Evolutionary conservation across 768 basidiomycete genomes (phyloP), one percentile per base, ranked within the genome.

Genomic region (Sporobolomyces phaffii): DNA sequence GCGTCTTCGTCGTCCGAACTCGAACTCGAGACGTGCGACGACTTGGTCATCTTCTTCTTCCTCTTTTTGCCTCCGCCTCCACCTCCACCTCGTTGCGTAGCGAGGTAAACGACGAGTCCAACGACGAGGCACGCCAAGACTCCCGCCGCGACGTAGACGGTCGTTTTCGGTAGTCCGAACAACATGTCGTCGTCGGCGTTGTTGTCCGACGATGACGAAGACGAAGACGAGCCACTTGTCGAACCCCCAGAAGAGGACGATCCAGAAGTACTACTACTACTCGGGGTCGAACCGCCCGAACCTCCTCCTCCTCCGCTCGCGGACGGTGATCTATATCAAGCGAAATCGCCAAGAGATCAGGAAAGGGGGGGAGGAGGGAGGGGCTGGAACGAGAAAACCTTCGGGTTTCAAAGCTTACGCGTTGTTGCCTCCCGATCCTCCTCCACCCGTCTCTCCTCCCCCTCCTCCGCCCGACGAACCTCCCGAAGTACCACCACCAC

Each of bases 391-490:
- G n/a, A n/a, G n/a, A n/a, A n/a, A n/a, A n/a, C n/a, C n/a, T n/a
- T n/a, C n/a, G n/a, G n/a, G n/a, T n/a, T n/a, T n/a, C n/a, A 11
- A 41, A 41, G 40, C 40, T 41, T 20, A 41, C 40, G 40, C 10
- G 40, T 18, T 29, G 26, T 26, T 13, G 31, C 9, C 24, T 49
- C 48, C 44, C 44, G 48, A n/a, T n/a, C n/a, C n/a, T n/a, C n/a
- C n/a, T n/a, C n/a, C n/a, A n/a, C n/a, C n/a, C n/a, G n/a, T n/a
- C n/a, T 49, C 28, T 49, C 48, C 14, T 7, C 31, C 48, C 20
- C 51, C 34, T 34, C 51, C 52, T 54, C 52, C 52, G 10, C 36
- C 38, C n/a, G n/a, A n/a, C n/a, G n/a, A n/a, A n/a, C n/a, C n/a
- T 38, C 34, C 36, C 6, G 52, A 54, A 34, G 33, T 38, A 10